A percentile compares a stretch with the other conserved stretches of the same genome.
Evolutionary conservation across 2,329 filamentous ascomycete genomes (phyloP).

Genomic region (Cercospora canescens): DNA sequence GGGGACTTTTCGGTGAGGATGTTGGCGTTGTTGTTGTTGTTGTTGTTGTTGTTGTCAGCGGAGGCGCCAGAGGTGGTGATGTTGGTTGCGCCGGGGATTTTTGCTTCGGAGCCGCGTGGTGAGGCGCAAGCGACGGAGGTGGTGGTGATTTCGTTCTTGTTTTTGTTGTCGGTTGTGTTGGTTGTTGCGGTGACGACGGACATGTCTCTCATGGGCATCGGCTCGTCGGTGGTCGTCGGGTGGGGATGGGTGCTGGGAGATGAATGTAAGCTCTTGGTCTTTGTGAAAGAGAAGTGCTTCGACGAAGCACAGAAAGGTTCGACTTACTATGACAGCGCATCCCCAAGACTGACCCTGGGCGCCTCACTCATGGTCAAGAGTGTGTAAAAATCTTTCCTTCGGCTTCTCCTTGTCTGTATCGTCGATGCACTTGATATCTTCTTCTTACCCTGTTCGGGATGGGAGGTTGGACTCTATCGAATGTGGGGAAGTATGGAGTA

Average conservation of each 20-base stretch:
- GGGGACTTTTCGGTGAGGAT: background rate
- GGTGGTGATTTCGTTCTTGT: background rate
- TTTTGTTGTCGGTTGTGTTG: background rate
- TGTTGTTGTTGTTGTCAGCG: background rate
- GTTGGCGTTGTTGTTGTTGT: background rate
- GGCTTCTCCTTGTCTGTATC: too few relatives aligned
- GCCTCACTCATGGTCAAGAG: background rate
- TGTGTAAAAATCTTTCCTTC: too few relatives aligned
- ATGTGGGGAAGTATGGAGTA: background rate
- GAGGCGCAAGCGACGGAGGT: background rate
- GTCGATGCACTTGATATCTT: background rate
- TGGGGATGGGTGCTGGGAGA: background rate
- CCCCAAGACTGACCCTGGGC: background rate
- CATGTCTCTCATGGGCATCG: background rate
- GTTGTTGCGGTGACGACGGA: background rate
- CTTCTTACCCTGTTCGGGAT: background rate
- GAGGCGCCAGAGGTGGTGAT: background rate
- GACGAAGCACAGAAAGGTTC: background rate
- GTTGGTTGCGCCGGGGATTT: background rate
- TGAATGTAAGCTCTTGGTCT: background rate
- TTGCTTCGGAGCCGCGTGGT: background rate
- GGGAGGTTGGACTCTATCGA: background rate
- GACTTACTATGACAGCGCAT: background rate
- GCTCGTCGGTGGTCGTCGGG: background rate
- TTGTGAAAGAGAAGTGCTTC: background rate